Conservation (phyloP, 1,139 yeast genomes). For the Taphrina populina region DNA sequence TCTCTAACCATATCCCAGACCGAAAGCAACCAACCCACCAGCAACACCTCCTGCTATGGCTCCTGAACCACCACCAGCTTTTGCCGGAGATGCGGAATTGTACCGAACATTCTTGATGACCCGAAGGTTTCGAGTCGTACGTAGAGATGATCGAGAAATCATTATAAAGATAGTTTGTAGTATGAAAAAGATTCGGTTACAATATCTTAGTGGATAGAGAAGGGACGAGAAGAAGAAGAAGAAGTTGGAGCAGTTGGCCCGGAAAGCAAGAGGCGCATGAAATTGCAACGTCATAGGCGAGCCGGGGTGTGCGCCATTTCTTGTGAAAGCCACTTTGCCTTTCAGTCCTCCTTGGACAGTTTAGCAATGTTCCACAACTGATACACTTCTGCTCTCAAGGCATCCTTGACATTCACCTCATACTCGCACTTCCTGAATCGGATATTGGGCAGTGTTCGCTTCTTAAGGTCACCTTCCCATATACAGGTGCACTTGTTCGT, state of each 20-base stretch:
- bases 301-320: background rate
- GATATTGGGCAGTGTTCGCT: slow-evolving; percentile 62
- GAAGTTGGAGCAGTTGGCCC: background rate
- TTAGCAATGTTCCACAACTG: slow-evolving; percentile 29
- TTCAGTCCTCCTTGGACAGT: slow-evolving; percentile 12
- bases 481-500: slow-evolving; percentile 56
- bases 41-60: slow-evolving; percentile 34
- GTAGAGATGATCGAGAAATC: slow-evolving; percentile 22
- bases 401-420: slow-evolving; percentile 58
- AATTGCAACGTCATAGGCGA: background rate
- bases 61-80: slow-evolving; percentile 26
- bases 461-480: slow-evolving; percentile 74
- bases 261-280: background rate
- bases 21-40: slow-evolving; percentile 28
- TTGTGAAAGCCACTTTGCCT: background rate
- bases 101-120: slow-evolving; percentile 26
- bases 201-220: background rate
- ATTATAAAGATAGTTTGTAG: slow-evolving; percentile 4
- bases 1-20: slow-evolving; percentile 19
- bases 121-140: slow-evolving; percentile 27
- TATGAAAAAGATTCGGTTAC: too few species aligned
- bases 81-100: slow-evolving; percentile 19
- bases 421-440: slow-evolving; percentile 53
- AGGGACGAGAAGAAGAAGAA: background rate
- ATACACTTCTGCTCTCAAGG: slow-evolving; percentile 51